phyloP scores from a whole-genome alignment of 2,329 filamentous ascomycete species.

The Tolypocladium paradoxum region DNA sequence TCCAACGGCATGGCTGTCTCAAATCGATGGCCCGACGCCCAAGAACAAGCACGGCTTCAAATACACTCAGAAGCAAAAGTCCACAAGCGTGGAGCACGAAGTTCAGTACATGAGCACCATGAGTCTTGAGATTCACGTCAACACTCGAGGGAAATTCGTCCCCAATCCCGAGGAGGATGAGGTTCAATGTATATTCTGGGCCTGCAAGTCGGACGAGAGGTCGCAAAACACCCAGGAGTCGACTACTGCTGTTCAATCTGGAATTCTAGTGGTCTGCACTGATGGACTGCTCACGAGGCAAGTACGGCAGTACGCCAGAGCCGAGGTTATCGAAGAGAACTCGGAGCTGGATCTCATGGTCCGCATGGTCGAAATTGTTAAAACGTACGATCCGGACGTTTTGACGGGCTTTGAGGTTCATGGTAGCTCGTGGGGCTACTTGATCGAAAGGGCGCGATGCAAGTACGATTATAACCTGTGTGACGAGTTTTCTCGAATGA shows the following conservation, averaged over 20 bases:
- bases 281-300: constrained; percentile 46
- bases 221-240: constrained; percentile 26
- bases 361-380: constrained; percentile 77
- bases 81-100: constrained; percentile 70
- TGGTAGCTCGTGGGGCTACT: constrained; percentile 85
- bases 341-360: constrained; percentile 80
- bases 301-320: constrained; percentile 48
- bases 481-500: constrained; percentile 85
- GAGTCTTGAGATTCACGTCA: constrained; percentile 88
- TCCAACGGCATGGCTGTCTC: constrained; percentile 47
- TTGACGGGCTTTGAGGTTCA: constrained; percentile 93
- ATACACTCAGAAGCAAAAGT: constrained; percentile 66
- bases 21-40: constrained; percentile 83
- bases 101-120: constrained; percentile 93
- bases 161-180: constrained; percentile 89
- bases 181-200: constrained; percentile 84
- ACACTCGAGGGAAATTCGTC: constrained; percentile 67
- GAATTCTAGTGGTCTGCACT: constrained; percentile 62
- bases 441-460: constrained; percentile 77
- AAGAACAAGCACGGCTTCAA: constrained; percentile 74
- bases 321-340: constrained; percentile 62
- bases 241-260: constrained; percentile 44
- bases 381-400: constrained; percentile 78
- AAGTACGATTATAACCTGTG: constrained; percentile 88
- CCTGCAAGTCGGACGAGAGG: constrained; percentile 62